Conservation (phyloP, 495 filamentous ascomycete species). For the Pseudevernia furfuracea region DNA sequence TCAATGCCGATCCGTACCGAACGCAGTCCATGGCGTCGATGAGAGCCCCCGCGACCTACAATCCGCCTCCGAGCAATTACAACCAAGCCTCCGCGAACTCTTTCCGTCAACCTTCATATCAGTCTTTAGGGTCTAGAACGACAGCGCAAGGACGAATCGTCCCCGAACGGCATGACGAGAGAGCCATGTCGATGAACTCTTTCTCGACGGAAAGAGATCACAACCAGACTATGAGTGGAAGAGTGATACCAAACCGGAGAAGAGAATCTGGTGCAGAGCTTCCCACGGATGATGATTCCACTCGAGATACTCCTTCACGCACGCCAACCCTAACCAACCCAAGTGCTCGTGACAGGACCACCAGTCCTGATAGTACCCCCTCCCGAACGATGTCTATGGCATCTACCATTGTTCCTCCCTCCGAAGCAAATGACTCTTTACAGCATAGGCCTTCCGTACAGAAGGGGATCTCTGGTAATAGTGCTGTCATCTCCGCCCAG, state of each 20-base stretch:
- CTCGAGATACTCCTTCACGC: slow-evolving; percentile 30
- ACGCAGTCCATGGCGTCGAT: slow-evolving; percentile 84
- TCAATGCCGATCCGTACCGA: slow-evolving; percentile 77
- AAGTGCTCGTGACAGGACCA: slow-evolving; percentile 27
- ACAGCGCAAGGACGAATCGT: slow-evolving; percentile 85
- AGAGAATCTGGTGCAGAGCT: slow-evolving; percentile 46
- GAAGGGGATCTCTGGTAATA: slow-evolving; percentile 31
- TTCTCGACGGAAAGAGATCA: slow-evolving; percentile 72
- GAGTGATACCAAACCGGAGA: slow-evolving; percentile 66
- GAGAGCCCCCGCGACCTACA: slow-evolving; percentile 58
- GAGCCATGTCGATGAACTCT: slow-evolving; percentile 90
- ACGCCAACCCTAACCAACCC: slow-evolving; percentile 29
- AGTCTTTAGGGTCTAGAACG: slow-evolving; percentile 57
- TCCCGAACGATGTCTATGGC: slow-evolving; percentile 82
- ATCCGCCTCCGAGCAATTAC: slow-evolving; percentile 56
- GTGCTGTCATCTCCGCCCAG: slow-evolving; percentile 43
- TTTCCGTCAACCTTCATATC: slow-evolving; percentile 70
- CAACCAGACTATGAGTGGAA: slow-evolving; percentile 82
- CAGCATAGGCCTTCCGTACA: slow-evolving; percentile 43
- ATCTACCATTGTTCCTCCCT: slow-evolving; percentile 56
- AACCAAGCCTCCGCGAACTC: slow-evolving; percentile 60
- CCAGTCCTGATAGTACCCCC: slow-evolving; percentile 32
- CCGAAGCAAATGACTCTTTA: slow-evolving; percentile 38
- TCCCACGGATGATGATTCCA: slow-evolving; percentile 30
- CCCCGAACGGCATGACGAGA: slow-evolving; percentile 84